These are phyloP conservation scores for Rhexocercosporidium sp. DNA, from an alignment of 2,329 filamentous ascomycete species.

Conservation along the genomic window DNA sequence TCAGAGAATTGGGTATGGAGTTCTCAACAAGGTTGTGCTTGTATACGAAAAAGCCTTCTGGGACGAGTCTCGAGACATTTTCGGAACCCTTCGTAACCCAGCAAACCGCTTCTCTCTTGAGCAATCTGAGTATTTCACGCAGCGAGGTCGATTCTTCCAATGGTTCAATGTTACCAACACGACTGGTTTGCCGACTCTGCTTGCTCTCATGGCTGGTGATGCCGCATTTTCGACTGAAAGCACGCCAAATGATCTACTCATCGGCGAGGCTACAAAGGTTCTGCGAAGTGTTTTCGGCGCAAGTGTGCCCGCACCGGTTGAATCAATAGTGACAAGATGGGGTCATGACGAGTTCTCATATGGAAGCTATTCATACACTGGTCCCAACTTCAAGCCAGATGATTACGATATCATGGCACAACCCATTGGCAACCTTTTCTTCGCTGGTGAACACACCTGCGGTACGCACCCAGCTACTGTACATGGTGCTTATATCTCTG, in stretches of 20 bases:
- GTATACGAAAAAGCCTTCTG: constrained; percentile 91
- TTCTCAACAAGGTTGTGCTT: constrained; percentile 93
- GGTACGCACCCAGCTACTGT: constrained; percentile 96
- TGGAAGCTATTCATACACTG: constrained; percentile 95
- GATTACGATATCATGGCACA: constrained; percentile 94
- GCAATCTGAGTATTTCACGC: constrained; percentile 78
- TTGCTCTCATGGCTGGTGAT: constrained; percentile 95
- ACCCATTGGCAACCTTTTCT: constrained; percentile 85
- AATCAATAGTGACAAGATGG: constrained; percentile 93
- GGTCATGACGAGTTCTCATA: constrained; percentile 87
- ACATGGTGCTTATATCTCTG: constrained; percentile 94
- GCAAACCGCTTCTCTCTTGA: constrained; percentile 70
- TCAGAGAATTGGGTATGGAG: constrained; percentile 84
- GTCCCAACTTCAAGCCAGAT: constrained; percentile 77
- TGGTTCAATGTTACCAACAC: constrained; percentile 97
- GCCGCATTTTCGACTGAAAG: constrained; percentile 88
- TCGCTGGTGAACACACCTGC: constrained; percentile 95
- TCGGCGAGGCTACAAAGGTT: constrained; percentile 80
- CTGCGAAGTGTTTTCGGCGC: constrained; percentile 76
- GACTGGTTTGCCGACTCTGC: constrained; percentile 83
- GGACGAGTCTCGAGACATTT: constrained; percentile 89
- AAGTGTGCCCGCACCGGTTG: constrained; percentile 76
- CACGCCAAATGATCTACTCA: constrained; percentile 74
- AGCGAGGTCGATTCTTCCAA: constrained; percentile 91
- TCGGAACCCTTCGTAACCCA: constrained; percentile 84